A percentile compares a stretch with the other conserved stretches of the same genome.
Evolutionary conservation across 1,284 basidiomycete genomes (phyloP).

Genomic region (Cutaneotrichosporon curvatum): DNA sequence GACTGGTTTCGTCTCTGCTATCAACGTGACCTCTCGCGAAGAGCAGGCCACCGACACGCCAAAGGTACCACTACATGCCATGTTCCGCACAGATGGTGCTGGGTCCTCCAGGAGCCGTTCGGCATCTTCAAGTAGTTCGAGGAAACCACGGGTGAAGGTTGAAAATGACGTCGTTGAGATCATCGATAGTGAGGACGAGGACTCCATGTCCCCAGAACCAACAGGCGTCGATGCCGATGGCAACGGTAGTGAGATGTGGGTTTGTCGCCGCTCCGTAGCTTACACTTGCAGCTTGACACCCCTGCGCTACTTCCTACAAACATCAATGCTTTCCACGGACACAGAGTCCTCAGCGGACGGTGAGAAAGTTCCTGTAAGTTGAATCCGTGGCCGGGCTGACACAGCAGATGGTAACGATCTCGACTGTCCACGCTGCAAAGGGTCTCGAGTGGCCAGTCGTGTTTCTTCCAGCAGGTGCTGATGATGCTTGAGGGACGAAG

Average conservation of each 20-base stretch:
- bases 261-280: neutral
- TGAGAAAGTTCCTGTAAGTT: slow-evolving; percentile 8
- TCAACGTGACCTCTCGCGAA: slow-evolving; percentile 24
- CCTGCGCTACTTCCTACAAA: slow-evolving; percentile 71
- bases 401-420: slow-evolving; percentile 69
- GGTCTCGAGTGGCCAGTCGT: slow-evolving; percentile 80
- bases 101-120: slow-evolving; percentile 13
- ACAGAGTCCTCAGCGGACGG: slow-evolving; percentile 59
- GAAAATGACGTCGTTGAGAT: slow-evolving; percentile 30
- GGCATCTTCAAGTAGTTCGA: slow-evolving; percentile 6
- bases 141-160: slow-evolving; percentile 3
- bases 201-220: neutral
- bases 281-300: slow-evolving; percentile 55
- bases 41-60: neutral
- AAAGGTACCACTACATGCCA: slow-evolving; percentile 23
- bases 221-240: slow-evolving; percentile 4
- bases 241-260: slow-evolving; percentile 15
- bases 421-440: slow-evolving; percentile 85
- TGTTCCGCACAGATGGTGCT: slow-evolving; percentile 19
- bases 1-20: slow-evolving; percentile 25
- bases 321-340: slow-evolving; percentile 78
- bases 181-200: slow-evolving; percentile 36
- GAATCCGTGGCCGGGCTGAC: slow-evolving; percentile 3
- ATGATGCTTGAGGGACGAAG: slow-evolving; percentile 3
- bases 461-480: slow-evolving; percentile 45